These are phyloP conservation scores for Neonectria faginata DNA, from an alignment of 2,329 filamentous ascomycete genomes.

Conservation along the genomic window DNA sequence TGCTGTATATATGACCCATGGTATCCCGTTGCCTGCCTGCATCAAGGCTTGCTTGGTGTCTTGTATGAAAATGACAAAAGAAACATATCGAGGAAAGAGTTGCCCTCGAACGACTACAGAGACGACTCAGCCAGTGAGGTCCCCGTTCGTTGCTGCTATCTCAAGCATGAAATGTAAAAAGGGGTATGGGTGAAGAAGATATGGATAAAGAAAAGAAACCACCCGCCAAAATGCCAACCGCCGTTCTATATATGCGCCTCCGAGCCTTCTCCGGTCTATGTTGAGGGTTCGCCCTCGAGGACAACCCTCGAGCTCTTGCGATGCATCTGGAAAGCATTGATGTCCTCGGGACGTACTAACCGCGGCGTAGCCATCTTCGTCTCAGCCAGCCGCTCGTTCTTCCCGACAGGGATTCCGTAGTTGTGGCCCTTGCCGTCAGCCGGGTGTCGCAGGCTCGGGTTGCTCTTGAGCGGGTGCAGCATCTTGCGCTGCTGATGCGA, in stretches of 20 bases:
- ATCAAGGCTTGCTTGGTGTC: constrained; percentile 28
- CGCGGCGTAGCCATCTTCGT: constrained; percentile 60
- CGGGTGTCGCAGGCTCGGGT: constrained; percentile 40
- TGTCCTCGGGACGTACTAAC: constrained; percentile 54
- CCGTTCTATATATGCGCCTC: constrained; percentile 6
- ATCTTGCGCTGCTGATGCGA: constrained; percentile 71
- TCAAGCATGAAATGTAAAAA: constrained; percentile 17
- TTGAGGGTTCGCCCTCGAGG: constrained; percentile 55
- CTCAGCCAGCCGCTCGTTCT: constrained; percentile 49
- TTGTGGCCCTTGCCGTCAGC: constrained; percentile 29
- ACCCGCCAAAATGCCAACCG: background rate
- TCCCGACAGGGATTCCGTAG: constrained; percentile 38
- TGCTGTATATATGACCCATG: constrained; percentile 40
- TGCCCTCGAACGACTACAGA: constrained; percentile 4
- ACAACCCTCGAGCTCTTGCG: constrained; percentile 63
- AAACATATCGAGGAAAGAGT: constrained; percentile 1
- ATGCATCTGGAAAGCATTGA: constrained; percentile 57
- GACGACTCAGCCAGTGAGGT: constrained; percentile 24
- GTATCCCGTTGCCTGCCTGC: constrained; percentile 36
- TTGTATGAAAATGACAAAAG: constrained; percentile 15
- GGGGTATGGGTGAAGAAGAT: constrained; percentile 4
- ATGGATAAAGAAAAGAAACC: background rate
- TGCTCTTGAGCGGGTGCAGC: constrained; percentile 64
- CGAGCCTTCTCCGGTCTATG: background rate
- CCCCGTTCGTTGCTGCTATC: constrained; percentile 14